Evolutionary conservation across 73 alveolate genomes (phyloP).

Genomic region (Symbiodinium pilosum): DNA sequence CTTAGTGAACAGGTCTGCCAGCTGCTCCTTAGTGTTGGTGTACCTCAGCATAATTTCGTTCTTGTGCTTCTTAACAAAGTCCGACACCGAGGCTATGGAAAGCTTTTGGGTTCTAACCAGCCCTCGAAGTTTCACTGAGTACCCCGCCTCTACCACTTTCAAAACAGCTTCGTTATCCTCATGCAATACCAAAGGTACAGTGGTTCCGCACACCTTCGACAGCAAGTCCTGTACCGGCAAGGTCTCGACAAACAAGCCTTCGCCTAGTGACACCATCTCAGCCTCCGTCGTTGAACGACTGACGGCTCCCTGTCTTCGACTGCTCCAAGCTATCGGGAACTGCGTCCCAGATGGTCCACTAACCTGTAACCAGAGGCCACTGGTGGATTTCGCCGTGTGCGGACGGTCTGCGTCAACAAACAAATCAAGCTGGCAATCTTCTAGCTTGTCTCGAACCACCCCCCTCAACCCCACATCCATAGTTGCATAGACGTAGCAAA

Average conservation of each 20-base stretch:
- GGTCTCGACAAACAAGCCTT: background rate
- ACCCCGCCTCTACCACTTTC: background rate
- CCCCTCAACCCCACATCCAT: background rate
- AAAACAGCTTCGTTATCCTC: slow-evolving; percentile 20
- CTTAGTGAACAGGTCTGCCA: slow-evolving; percentile 31
- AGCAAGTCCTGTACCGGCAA: background rate
- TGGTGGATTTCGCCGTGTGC: background rate
- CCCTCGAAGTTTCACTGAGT: background rate
- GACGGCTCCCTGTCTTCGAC: background rate
- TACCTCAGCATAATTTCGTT: background rate
- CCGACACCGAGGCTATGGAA: slow-evolving; percentile 1
- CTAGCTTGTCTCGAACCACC: background rate
- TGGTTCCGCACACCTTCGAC: background rate
- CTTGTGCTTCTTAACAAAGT: background rate
- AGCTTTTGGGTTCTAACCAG: slow-evolving; percentile 20
- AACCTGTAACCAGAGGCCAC: background rate
- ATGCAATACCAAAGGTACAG: background rate
- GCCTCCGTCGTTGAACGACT: background rate
- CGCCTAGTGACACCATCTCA: background rate
- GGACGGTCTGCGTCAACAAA: slow-evolving; percentile 25
- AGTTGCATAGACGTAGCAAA: background rate
- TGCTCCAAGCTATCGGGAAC: slow-evolving; percentile 31
- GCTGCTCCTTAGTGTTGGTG: slow-evolving; percentile 7
- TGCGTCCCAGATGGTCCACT: background rate
- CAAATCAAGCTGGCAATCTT: background rate